A percentile compares a stretch with the other conserved stretches of the same genome.
These are phyloP conservation scores for Tetracladium setigerum DNA, from an alignment of 495 filamentous ascomycete species.

Conservation along the genomic window DNA sequence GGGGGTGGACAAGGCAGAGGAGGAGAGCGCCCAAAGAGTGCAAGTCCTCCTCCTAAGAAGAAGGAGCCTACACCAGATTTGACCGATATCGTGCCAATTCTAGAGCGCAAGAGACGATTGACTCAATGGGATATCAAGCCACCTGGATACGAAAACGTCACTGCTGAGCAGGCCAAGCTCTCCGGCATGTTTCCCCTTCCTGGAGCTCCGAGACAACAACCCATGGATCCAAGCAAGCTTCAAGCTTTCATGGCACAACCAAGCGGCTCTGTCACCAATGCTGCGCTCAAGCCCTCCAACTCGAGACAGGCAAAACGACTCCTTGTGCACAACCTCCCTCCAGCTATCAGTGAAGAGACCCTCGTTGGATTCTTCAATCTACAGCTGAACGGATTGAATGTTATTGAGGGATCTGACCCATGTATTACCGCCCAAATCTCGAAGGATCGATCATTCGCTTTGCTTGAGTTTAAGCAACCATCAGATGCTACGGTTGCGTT, in stretches of 20 bases:
- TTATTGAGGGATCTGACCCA: conserved; percentile 74
- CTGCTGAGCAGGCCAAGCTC: conserved; percentile 95
- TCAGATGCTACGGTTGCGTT: conserved; percentile 86
- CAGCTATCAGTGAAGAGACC: conserved; percentile 57
- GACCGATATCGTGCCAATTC: conserved; percentile 70
- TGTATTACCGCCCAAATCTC: conserved; percentile 80
- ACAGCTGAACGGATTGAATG: conserved; percentile 89
- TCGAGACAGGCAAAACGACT: conserved; percentile 89
- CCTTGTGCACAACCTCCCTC: conserved; percentile 75
- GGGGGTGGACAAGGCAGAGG: conserved; percentile 37
- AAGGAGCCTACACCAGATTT: conserved; percentile 93
- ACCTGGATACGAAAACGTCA: conserved; percentile 96
- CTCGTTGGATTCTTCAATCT: conserved; percentile 88
- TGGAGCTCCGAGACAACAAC: conserved; percentile 88
- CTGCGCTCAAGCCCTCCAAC: conserved; percentile 83
- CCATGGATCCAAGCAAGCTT: conserved; percentile 90
- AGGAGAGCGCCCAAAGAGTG: conserved; percentile 67
- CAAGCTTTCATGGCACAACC: conserved; percentile 95
- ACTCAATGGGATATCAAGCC: conserved; percentile 99
- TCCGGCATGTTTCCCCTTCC: conserved; percentile 99
- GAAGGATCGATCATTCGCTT: conserved; percentile 68
- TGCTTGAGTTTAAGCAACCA: conserved; percentile 84
- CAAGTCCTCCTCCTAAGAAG: conserved; percentile 77
- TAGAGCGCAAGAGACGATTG: conserved; percentile 78
- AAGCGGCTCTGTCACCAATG: conserved; percentile 60